Percentiles rank a stretch among this genome's conserved stretches.
phyloP scores from a whole-genome alignment of 768 basidiomycete species.

The Russula vinacea region DNA sequence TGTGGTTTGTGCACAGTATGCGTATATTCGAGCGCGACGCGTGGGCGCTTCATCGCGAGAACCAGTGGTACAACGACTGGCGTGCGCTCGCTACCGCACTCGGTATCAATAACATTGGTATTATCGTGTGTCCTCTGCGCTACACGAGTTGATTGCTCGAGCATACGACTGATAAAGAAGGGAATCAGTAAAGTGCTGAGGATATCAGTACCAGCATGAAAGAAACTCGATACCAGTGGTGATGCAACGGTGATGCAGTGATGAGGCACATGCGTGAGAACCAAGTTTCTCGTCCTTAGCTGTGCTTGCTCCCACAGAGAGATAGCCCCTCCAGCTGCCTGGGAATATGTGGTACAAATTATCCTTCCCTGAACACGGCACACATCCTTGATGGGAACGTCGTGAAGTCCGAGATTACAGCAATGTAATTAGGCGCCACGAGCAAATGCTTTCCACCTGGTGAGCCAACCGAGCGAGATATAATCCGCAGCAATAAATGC shows the following conservation, averaged over 20 bases:
- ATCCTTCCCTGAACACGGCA: too few species aligned
- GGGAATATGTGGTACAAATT: too few species aligned
- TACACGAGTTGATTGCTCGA: not conserved
- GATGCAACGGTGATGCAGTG: too few species aligned
- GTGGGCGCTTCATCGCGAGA: slow-evolving; percentile 42
- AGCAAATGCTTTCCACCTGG: too few species aligned
- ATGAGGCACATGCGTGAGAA: slow-evolving; percentile 39
- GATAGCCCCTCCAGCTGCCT: too few species aligned
- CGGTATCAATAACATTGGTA: slow-evolving; percentile 55
- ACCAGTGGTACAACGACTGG: slow-evolving; percentile 57
- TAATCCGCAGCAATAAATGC: too few species aligned
- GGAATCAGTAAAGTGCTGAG: too few species aligned
- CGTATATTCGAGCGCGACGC: slow-evolving; percentile 40
- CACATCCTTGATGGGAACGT: too few species aligned
- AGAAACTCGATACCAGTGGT: not conserved
- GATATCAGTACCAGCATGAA: slow-evolving; percentile 19
- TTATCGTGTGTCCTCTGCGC: slow-evolving; percentile 47
- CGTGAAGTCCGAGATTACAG: too few species aligned
- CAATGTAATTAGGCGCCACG: too few species aligned
- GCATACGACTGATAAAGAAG: slow-evolving; percentile 2
- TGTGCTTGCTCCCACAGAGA: too few species aligned
- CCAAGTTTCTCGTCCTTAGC: slow-evolving; percentile 29
- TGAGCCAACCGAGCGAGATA: too few species aligned
- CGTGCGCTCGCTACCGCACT: slow-evolving; percentile 42
- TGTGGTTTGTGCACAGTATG: slow-evolving; percentile 44